phyloP scores from a whole-genome alignment of 2,329 filamentous ascomycete genomes.

The Microdochium nivale region DNA sequence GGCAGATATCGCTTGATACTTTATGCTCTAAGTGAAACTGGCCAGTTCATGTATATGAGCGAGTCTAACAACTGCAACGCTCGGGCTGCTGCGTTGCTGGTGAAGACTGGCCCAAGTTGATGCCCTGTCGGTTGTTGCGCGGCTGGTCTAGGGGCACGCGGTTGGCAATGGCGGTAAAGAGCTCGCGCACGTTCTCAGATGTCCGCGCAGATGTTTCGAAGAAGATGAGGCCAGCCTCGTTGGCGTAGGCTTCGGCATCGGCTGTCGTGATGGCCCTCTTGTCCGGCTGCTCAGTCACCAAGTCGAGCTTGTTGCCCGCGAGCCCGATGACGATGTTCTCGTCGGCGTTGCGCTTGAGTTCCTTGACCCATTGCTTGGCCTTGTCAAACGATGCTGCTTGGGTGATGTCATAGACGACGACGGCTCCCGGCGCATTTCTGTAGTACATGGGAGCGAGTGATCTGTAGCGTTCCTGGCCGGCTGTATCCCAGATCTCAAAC shows the following conservation, averaged over 20 bases:
- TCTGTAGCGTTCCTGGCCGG: slow-evolving; percentile 97
- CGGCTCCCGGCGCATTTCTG: slow-evolving; percentile 96
- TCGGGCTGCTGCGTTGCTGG: slow-evolving; percentile 48
- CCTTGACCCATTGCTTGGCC: slow-evolving; percentile 98
- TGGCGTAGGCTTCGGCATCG: slow-evolving; percentile 91
- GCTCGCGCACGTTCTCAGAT: slow-evolving; percentile 86
- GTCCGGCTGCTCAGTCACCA: slow-evolving; percentile 88
- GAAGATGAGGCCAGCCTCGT: slow-evolving; percentile 88
- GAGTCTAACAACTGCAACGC: slow-evolving; percentile 45
- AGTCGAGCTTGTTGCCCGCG: slow-evolving; percentile 94
- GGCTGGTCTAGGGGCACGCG: slow-evolving; percentile 92
- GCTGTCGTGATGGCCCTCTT: slow-evolving; percentile 85
- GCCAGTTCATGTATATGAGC: neutral
- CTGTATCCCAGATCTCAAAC: slow-evolving; percentile 99
- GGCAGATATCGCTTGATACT: too few species aligned
- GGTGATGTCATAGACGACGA: slow-evolving; percentile 98
- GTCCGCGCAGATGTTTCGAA: slow-evolving; percentile 99
- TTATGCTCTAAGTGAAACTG: neutral
- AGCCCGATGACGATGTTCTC: slow-evolving; percentile 99
- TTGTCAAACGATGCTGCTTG: slow-evolving; percentile 99
- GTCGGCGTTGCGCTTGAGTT: slow-evolving; percentile 96
- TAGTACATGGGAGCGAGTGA: slow-evolving; percentile 99
- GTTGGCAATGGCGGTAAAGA: slow-evolving; percentile 97
- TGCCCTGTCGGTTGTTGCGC: slow-evolving; percentile 66
- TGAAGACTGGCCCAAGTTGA: slow-evolving; percentile 44